Base-by-base conservation (phyloP, 371 early-diverging fungal species). In the Mortierella sp. region DNA sequence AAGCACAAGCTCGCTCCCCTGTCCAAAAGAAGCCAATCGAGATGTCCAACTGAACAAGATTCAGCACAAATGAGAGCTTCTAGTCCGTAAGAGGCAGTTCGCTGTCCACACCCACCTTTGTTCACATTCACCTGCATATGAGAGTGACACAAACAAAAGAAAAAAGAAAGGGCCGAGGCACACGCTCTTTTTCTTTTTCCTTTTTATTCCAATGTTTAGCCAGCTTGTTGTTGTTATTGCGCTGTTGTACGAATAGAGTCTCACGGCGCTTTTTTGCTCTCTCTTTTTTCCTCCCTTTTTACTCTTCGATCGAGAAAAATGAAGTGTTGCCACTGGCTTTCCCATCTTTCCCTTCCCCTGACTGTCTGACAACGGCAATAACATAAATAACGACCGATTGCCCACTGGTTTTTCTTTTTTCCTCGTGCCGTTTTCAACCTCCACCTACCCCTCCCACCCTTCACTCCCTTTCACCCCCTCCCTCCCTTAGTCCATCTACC, bases 371-470 rank as follows among this genome's bases (percentile, higher is more conserved):
- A 31, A 19, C 10, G 19, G 40, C 54, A 8, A 16, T 6, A 37
- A 37, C 67, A 64, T 64, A 64, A 64, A 64, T 64, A 64, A 21
- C 67, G 8, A 34, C 24, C 67, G 37, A 21, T 37, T 9, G 13
- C 50, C 37, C 3, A 21, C 16, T 19, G 50, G 4, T 28, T 46
- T 44, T 69, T 40, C n/a, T 46, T 71, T 71, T 71, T 71, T 71
- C 48, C 16, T 71, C 21, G 46, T 71, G 46, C 48, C 72, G 48
- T 71, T 71, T 46, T 71, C 21, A 71, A 51, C 51, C 34, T 46
- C 46, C 51, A 46, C 46, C 51, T 51, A 50, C 51, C 72, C 50
- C 51, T 48, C 48, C 19, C 48, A n/a, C n/a, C 61, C 21, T 61
- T 61, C 71, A 6, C 14, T 72, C 51, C 73, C 70, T 50, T 50